Percentiles rank a stretch among this genome's conserved stretches.
Evolutionary conservation across 2,329 filamentous ascomycete genomes (phyloP).

Genomic region (Fusarium odoratissimum): DNA sequence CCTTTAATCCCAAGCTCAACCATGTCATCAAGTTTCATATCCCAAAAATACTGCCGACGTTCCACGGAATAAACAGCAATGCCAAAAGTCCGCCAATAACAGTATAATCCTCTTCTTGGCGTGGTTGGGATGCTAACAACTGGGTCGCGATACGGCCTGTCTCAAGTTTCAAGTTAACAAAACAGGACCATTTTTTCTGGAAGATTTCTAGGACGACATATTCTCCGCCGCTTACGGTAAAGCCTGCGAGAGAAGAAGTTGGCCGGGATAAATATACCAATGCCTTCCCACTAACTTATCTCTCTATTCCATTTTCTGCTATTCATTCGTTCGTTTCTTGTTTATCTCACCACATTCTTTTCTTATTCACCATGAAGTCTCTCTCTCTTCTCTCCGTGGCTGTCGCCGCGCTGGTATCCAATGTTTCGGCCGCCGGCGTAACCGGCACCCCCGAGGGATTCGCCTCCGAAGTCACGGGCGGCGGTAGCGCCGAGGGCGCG

Average conservation of each 20-base stretch:
- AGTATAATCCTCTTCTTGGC: neutral
- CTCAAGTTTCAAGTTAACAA: slow-evolving; percentile 11
- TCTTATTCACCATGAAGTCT: slow-evolving; percentile 29
- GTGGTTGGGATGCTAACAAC: neutral
- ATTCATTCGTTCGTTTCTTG: slow-evolving; percentile 9
- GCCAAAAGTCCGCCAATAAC: slow-evolving; percentile 13
- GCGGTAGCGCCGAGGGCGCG: slow-evolving; percentile 68
- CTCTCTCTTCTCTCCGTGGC: slow-evolving; percentile 31
- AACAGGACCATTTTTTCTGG: neutral
- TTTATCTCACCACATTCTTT: slow-evolving; percentile 3
- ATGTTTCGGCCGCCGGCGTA: slow-evolving; percentile 37
- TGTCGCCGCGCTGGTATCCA: slow-evolving; percentile 29
- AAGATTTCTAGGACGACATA: neutral
- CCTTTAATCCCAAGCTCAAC: slow-evolving; percentile 19
- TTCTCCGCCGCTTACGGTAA: neutral
- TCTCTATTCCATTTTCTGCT: neutral
- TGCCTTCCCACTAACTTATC: neutral
- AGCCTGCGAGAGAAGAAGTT: neutral
- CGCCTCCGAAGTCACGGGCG: slow-evolving; percentile 68
- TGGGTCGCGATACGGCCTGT: neutral
- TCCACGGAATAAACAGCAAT: slow-evolving; percentile 7
- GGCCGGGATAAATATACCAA: slow-evolving; percentile 12
- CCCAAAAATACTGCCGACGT: neutral
- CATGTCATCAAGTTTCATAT: slow-evolving; percentile 4
- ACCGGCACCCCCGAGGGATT: slow-evolving; percentile 56